These are phyloP conservation scores for Alternaria sp. DNA, from an alignment of 2,329 filamentous ascomycete species.

Conservation along the genomic window DNA sequence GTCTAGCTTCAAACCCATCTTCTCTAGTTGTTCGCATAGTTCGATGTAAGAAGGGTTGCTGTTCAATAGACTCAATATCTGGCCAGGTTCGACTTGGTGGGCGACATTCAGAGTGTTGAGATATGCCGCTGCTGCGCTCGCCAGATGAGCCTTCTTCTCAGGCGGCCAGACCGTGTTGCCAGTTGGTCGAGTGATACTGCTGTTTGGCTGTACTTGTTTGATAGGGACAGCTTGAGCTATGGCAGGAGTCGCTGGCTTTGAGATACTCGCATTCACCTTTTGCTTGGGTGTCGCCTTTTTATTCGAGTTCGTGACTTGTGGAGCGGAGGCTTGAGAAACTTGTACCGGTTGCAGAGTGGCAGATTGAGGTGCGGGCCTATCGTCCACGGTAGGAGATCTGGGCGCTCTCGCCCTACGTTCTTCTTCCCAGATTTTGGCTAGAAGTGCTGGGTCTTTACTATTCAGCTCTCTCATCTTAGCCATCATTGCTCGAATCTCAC, in stretches of 20 bases:
- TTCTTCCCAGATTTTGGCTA: conserved; percentile 66
- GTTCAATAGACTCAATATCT: conserved; percentile 60
- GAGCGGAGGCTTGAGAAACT: conserved; percentile 17
- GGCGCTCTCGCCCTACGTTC: conserved; percentile 54
- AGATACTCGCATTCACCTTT: not conserved
- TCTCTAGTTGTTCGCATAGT: conserved; percentile 64
- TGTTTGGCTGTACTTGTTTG: conserved; percentile 11
- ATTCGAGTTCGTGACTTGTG: conserved; percentile 28
- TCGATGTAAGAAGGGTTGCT: conserved; percentile 65
- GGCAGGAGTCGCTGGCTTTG: conserved; percentile 13
- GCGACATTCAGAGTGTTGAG: conserved; percentile 56
- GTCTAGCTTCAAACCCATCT: conserved; percentile 59
- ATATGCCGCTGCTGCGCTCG: conserved; percentile 59
- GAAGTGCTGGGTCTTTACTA: conserved; percentile 62
- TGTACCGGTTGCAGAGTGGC: conserved; percentile 19
- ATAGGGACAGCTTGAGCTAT: conserved; percentile 12
- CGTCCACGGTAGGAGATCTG: conserved; percentile 36
- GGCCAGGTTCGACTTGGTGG: conserved; percentile 50
- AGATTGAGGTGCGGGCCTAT: conserved; percentile 33
- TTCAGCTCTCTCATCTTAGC: conserved; percentile 67
- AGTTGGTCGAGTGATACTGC: conserved; percentile 14
- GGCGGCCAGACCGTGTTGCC: conserved; percentile 60
- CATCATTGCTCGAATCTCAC: conserved; percentile 64
- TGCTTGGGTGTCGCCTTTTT: conserved; percentile 36
- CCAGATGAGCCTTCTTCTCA: conserved; percentile 61